Conservation (phyloP, 169 alveolate species). For the Blepharisma undulans region DNA sequence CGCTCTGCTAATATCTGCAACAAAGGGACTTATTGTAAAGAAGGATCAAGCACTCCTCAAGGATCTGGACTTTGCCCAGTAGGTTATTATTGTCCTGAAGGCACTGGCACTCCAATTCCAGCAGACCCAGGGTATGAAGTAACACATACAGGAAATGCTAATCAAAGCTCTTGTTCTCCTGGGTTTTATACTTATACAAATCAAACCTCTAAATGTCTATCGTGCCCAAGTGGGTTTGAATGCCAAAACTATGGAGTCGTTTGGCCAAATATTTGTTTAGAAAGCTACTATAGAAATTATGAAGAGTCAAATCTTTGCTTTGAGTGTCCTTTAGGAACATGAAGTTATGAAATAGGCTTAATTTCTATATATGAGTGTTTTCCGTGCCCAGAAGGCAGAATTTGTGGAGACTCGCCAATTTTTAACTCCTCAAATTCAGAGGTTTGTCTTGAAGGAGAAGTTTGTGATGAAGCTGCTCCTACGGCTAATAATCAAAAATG, state of each 20-base stretch:
- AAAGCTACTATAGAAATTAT: slow-evolving; percentile 14
- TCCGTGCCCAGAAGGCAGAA: slow-evolving; percentile 31
- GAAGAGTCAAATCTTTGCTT: not conserved
- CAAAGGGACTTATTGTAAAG: slow-evolving; percentile 24
- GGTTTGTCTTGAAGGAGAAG: not conserved
- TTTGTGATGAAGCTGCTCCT: slow-evolving; percentile 31
- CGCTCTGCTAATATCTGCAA: slow-evolving; percentile 8
- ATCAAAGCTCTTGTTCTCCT: slow-evolving; percentile 15
- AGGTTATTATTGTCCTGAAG: slow-evolving; percentile 65
- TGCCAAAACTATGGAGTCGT: slow-evolving; percentile 1
- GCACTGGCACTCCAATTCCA: slow-evolving; percentile 47
- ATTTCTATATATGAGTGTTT: not conserved
- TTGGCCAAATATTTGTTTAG: slow-evolving; percentile 16
- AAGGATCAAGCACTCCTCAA: slow-evolving; percentile 31
- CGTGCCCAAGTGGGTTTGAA: slow-evolving; percentile 34
- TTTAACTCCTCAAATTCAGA: not conserved
- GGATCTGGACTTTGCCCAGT: slow-evolving; percentile 52
- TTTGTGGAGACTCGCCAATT: not conserved
- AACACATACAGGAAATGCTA: not conserved
- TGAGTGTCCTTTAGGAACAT: slow-evolving; percentile 31
- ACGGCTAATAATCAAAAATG: not conserved
- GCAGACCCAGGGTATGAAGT: not conserved
- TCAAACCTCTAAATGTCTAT: not conserved
- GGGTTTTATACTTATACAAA: not conserved
- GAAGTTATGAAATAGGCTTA: slow-evolving; percentile 1